A percentile compares a stretch with the other conserved stretches of the same genome.
Evolutionary conservation across 371 early-diverging fungal species (phyloP).

Genomic region (Nematocida sp.): DNA sequence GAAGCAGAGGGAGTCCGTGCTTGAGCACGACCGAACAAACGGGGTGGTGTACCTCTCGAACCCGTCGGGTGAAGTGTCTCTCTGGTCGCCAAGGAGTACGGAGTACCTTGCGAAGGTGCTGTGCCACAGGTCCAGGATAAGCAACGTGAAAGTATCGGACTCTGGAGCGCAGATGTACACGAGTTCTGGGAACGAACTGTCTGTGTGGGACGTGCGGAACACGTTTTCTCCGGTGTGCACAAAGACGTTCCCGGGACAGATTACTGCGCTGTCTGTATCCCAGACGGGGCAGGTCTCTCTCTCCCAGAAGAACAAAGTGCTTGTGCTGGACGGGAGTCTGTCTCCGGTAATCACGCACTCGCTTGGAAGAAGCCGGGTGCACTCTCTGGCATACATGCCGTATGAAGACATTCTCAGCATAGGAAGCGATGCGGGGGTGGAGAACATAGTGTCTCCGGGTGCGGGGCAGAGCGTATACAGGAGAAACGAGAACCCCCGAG

Average conservation of each 20-base stretch:
- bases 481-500: slow-evolving; percentile 20
- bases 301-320: slow-evolving; percentile 71
- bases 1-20: slow-evolving; percentile 61
- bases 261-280: slow-evolving; percentile 72
- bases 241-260: slow-evolving; percentile 69
- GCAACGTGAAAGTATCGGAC: slow-evolving; percentile 75
- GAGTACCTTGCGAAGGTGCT: slow-evolving; percentile 82
- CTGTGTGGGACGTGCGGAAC: slow-evolving; percentile 87
- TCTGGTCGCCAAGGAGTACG: slow-evolving; percentile 80
- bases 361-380: slow-evolving; percentile 66
- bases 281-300: slow-evolving; percentile 78
- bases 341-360: slow-evolving; percentile 81
- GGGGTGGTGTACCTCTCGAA: slow-evolving; percentile 85
- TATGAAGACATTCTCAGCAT: slow-evolving; percentile 89
- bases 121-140: slow-evolving; percentile 77
- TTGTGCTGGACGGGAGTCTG: slow-evolving; percentile 66
- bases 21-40: slow-evolving; percentile 79
- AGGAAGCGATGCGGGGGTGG: slow-evolving; percentile 76
- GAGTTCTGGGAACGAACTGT: slow-evolving; percentile 77
- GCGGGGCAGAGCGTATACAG: slow-evolving; percentile 12
- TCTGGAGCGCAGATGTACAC: slow-evolving; percentile 82
- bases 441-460: slow-evolving; percentile 80
- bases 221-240: slow-evolving; percentile 69
- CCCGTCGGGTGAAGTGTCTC: slow-evolving; percentile 78
- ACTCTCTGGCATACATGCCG: slow-evolving; percentile 74